Conservation (phyloP, 2,329 filamentous ascomycete genomes). For the Clonostachys chloroleuca region DNA sequence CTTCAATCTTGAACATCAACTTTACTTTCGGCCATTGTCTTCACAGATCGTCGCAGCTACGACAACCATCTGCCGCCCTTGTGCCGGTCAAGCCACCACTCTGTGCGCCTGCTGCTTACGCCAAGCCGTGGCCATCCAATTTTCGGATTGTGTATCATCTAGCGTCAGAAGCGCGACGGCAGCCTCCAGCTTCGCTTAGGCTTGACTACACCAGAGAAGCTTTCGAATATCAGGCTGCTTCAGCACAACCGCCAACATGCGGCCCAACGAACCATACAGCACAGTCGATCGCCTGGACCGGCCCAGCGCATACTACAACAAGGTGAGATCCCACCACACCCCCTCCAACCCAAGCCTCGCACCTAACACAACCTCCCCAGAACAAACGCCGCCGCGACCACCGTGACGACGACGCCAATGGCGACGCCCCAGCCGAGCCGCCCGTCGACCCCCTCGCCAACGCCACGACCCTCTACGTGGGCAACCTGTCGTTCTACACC, state of each 20-base stretch:
- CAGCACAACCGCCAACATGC: conserved; percentile 26
- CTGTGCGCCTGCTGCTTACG: too few relatives aligned
- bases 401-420: conserved; percentile 42
- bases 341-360: neutral
- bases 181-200: too few relatives aligned
- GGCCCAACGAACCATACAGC: conserved; percentile 39
- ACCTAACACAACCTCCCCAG: conserved; percentile 26
- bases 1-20: too few relatives aligned
- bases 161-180: too few relatives aligned
- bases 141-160: too few relatives aligned
- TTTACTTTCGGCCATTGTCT: too few relatives aligned
- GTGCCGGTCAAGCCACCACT: too few relatives aligned
- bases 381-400: conserved; percentile 69
- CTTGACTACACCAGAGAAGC: too few relatives aligned
- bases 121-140: too few relatives aligned
- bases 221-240: neutral
- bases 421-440: conserved; percentile 41
- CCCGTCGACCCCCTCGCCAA: conserved; percentile 68
- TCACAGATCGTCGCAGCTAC: too few relatives aligned
- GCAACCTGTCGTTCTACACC: conserved; percentile 97
- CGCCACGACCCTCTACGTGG: conserved; percentile 94
- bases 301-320: conserved; percentile 89
- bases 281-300: conserved; percentile 91
- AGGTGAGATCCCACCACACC: conserved; percentile 54
- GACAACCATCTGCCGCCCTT: too few relatives aligned